A percentile compares a stretch with the other conserved stretches of the same genome.
Evolutionary conservation across 2,329 filamentous ascomycete genomes (phyloP).

Genomic region (Helotiales sp.): DNA sequence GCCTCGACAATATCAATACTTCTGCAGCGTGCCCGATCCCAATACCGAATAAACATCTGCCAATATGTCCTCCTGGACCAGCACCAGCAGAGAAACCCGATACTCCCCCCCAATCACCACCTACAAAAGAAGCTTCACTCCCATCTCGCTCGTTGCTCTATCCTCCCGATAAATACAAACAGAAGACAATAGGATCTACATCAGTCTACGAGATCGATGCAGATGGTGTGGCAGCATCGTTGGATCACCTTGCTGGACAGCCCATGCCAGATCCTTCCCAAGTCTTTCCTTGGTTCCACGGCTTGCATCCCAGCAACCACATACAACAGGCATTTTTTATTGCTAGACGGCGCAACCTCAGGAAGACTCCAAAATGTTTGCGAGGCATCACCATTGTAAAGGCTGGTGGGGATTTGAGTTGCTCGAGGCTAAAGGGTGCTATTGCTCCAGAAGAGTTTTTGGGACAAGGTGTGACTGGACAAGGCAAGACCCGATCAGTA

Average conservation of each 20-base stretch:
- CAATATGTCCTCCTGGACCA: constrained; percentile 83
- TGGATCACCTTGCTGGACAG: constrained; percentile 76
- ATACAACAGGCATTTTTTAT: constrained; percentile 90
- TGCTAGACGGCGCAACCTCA: constrained; percentile 68
- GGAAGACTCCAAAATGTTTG: constrained; percentile 73
- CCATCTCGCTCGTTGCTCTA: constrained; percentile 70
- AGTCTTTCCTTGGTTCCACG: constrained; percentile 96
- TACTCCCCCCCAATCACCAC: constrained; percentile 67
- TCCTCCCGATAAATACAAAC: constrained; percentile 66
- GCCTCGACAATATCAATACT: constrained; percentile 50
- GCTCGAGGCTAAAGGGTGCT: constrained; percentile 81
- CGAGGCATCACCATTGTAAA: constrained; percentile 86
- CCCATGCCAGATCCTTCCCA: constrained; percentile 80
- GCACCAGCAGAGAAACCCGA: constrained; percentile 54
- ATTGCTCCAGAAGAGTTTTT: constrained; percentile 81
- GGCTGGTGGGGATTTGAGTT: constrained; percentile 75
- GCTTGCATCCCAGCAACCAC: constrained; percentile 83
- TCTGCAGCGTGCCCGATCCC: constrained; percentile 56
- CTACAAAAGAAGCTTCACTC: constrained; percentile 52
- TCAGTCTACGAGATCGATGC: constrained; percentile 73
- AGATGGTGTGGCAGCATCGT: constrained; percentile 65
- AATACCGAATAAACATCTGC: constrained; percentile 86
- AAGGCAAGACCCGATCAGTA: no score
- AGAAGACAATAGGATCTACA: constrained; percentile 51
- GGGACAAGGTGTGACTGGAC: constrained; percentile 45